phyloP scores from a whole-genome alignment of 257 asterid genomes.

The Eucommia ulmoides region DNA sequence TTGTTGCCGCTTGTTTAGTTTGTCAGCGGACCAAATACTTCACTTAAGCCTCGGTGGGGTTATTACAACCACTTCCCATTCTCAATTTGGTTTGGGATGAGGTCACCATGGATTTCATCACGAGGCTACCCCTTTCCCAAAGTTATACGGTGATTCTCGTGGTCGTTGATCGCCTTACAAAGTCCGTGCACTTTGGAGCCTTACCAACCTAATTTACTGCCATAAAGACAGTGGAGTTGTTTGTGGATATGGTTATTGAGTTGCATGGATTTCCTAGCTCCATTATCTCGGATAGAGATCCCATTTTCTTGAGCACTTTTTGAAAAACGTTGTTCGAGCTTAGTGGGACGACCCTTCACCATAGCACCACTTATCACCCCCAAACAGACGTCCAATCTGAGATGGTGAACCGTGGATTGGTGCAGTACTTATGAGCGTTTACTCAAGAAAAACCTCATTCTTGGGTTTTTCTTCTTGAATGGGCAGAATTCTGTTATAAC shows the following conservation, averaged over 20 bases:
- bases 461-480: not conserved
- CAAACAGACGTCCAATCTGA: not conserved
- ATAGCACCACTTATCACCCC: not conserved
- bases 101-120: slow-evolving; percentile 1
- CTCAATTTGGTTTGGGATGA: not conserved
- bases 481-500: not conserved
- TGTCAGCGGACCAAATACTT: not conserved
- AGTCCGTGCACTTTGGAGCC: not conserved
- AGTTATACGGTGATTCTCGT: not conserved
- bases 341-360: not conserved
- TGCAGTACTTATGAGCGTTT: not conserved
- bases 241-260: not conserved
- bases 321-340: not conserved
- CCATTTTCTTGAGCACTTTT: not conserved
- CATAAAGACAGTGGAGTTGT: not conserved
- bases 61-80: not conserved
- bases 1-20: not conserved
- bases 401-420: not conserved
- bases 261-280: not conserved
- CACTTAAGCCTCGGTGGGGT: not conserved
- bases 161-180: not conserved
- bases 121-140: not conserved
- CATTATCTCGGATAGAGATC: not conserved
- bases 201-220: not conserved
- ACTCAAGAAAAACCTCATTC: not conserved